Evolutionary conservation across 225 moss, liverwort and hornwort species (phyloP).

Genomic region (Marchantia paleacea): DNA sequence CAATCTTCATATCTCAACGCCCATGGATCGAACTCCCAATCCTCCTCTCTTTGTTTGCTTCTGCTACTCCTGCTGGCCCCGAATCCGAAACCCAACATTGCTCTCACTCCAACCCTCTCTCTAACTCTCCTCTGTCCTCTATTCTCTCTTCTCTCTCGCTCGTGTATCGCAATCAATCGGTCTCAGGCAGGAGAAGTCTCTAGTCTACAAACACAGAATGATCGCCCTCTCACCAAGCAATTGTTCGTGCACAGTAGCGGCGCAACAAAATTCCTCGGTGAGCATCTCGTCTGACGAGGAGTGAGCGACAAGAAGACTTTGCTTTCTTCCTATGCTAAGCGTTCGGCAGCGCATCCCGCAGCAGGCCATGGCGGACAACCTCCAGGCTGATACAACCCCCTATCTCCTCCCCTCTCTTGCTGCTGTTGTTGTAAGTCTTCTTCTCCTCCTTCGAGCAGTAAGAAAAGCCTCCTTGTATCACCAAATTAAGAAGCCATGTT

Average conservation of each 20-base stretch:
- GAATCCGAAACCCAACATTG: slow-evolving; percentile 25
- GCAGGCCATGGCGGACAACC: background rate
- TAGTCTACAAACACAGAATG: background rate
- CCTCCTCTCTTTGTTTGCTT: background rate
- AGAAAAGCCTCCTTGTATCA: too few species aligned
- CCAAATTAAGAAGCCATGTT: slow-evolving; percentile 69
- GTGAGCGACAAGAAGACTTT: background rate
- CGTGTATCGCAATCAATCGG: background rate
- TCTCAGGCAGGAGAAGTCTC: background rate
- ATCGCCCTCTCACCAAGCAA: background rate
- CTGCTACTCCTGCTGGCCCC: slow-evolving; percentile 19
- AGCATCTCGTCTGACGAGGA: background rate
- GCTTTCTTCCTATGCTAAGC: background rate
- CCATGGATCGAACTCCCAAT: slow-evolving; percentile 20
- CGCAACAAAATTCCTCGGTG: background rate
- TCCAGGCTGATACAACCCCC: too few species aligned
- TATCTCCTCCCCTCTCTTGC: too few species aligned
- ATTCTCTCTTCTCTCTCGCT: background rate
- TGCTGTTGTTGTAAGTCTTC: too few species aligned
- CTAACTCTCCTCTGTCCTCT: background rate
- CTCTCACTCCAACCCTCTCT: slow-evolving; percentile 5
- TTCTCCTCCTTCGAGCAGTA: too few species aligned
- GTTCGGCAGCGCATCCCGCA: background rate
- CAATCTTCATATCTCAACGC: slow-evolving; percentile 19
- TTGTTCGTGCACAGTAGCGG: background rate